phyloP scores from a whole-genome alignment of 495 filamentous ascomycete genomes.

The Hyphodiscus hymeniophilus region DNA sequence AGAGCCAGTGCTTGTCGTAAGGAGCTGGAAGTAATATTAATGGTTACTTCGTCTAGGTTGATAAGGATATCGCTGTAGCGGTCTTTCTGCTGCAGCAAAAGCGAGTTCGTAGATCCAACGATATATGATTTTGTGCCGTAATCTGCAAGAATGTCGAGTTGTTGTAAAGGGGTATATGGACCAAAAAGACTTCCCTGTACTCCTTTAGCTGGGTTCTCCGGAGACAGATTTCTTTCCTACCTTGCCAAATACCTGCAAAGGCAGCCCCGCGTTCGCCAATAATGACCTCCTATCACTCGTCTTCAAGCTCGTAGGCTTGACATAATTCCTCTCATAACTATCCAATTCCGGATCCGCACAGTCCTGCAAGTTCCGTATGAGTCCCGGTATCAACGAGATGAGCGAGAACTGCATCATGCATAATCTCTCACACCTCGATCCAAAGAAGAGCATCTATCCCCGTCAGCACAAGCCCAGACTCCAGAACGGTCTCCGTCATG shows the following conservation, averaged over 20 bases:
- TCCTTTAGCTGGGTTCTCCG: conserved; percentile 1
- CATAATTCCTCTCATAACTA: conserved; percentile 65
- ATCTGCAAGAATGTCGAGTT: conserved; percentile 89
- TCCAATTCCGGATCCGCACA: conserved; percentile 87
- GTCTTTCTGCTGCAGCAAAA: conserved; percentile 88
- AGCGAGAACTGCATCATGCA: conserved; percentile 99
- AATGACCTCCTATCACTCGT: conserved; percentile 89
- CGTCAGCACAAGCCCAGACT: conserved; percentile 1
- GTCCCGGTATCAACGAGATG: conserved; percentile 85
- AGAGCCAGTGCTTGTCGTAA: conserved; percentile 71
- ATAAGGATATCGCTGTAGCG: conserved; percentile 97
- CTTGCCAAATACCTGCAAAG: conserved; percentile 92
- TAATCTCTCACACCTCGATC: conserved; percentile 82
- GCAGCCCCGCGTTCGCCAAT: conserved; percentile 87
- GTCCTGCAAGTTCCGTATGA: conserved; percentile 79
- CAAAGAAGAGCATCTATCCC: conserved; percentile 93
- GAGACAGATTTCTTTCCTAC: conserved; percentile 31
- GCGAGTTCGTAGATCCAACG: conserved; percentile 91
- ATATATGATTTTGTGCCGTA: conserved; percentile 94
- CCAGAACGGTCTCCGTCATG: neutral
- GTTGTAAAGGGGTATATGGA: conserved; percentile 92
- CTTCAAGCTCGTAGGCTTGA: conserved; percentile 74
- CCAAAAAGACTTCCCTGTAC: conserved; percentile 83
- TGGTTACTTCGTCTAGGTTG: conserved; percentile 85
- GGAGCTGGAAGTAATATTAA: conserved; percentile 74